Percentiles rank a stretch among this genome's conserved stretches.
Conservation (phyloP, 441 rosid species). For the Theobroma grandiflorum region DNA sequence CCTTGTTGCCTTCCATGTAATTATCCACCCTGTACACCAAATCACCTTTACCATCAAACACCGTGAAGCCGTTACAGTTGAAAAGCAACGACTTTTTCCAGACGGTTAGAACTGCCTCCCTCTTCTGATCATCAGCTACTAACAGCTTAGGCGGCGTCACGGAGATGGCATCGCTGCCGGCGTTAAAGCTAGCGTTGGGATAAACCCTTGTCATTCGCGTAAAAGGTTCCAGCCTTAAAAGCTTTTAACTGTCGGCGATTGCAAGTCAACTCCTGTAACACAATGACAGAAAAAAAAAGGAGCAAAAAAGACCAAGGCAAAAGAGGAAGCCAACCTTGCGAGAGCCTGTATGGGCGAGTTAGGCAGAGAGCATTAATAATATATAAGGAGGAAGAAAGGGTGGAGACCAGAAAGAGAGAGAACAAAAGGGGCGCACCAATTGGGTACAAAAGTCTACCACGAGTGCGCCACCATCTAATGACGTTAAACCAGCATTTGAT, state of each 20-base stretch:
- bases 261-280: neutral
- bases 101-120: conserved; percentile 65
- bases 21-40: conserved; percentile 87
- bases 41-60: conserved; percentile 71
- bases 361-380: neutral
- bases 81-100: conserved; percentile 94
- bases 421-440: neutral
- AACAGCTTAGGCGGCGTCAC: conserved; percentile 5
- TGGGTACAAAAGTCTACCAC: neutral
- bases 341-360: neutral
- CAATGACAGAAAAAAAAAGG: neutral
- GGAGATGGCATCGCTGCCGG: neutral
- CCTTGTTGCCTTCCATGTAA: conserved; percentile 61
- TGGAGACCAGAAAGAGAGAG: neutral
- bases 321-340: neutral
- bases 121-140: conserved; percentile 20
- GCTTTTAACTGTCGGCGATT: neutral
- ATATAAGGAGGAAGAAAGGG: neutral
- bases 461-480: conserved; percentile 13
- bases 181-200: conserved; percentile 48
- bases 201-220: conserved; percentile 62
- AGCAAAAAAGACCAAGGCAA: neutral
- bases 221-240: conserved; percentile 15
- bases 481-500: neutral
- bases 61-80: conserved; percentile 92